Percentiles rank a stretch among this genome's conserved stretches.
Evolutionary conservation across 495 filamentous ascomycete genomes (phyloP).

Genomic region (Penicillium ucsense): DNA sequence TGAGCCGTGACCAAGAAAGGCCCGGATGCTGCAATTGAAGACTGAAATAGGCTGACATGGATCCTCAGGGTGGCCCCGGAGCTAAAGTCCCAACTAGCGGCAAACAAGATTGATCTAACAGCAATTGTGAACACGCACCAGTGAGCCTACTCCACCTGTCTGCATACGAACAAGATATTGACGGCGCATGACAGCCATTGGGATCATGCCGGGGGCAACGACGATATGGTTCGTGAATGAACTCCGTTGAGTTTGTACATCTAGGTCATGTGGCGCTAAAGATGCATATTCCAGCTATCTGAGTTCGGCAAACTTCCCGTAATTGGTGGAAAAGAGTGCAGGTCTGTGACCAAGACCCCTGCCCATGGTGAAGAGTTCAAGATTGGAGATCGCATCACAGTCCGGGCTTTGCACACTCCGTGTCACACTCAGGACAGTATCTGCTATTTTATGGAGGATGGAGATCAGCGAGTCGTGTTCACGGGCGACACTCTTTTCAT

Average conservation of each 20-base stretch:
- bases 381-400: slow-evolving; percentile 69
- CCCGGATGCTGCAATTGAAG: background rate
- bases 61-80: slow-evolving; percentile 64
- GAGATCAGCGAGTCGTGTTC: slow-evolving; percentile 73
- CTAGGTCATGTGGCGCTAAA: background rate
- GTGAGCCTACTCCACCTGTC: slow-evolving; percentile 38
- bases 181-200: slow-evolving; percentile 53
- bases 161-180: background rate
- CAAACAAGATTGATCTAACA: slow-evolving; percentile 68
- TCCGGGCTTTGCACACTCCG: slow-evolving; percentile 87
- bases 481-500: slow-evolving; percentile 96
- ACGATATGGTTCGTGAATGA: slow-evolving; percentile 50
- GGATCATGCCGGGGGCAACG: slow-evolving; percentile 92
- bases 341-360: slow-evolving; percentile 65
- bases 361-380: slow-evolving; percentile 67
- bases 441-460: slow-evolving; percentile 82
- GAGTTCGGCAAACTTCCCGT: slow-evolving; percentile 58
- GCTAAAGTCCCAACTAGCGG: slow-evolving; percentile 59
- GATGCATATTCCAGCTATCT: slow-evolving; percentile 46
- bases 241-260: background rate
- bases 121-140: slow-evolving; percentile 96
- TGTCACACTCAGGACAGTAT: slow-evolving; percentile 99
- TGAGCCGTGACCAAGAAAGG: background rate
- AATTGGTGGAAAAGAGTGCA: slow-evolving; percentile 82
- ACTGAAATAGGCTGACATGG: background rate